These are phyloP conservation scores for Zalaria obscura DNA, from an alignment of 2,329 filamentous ascomycete species.

Conservation along the genomic window DNA sequence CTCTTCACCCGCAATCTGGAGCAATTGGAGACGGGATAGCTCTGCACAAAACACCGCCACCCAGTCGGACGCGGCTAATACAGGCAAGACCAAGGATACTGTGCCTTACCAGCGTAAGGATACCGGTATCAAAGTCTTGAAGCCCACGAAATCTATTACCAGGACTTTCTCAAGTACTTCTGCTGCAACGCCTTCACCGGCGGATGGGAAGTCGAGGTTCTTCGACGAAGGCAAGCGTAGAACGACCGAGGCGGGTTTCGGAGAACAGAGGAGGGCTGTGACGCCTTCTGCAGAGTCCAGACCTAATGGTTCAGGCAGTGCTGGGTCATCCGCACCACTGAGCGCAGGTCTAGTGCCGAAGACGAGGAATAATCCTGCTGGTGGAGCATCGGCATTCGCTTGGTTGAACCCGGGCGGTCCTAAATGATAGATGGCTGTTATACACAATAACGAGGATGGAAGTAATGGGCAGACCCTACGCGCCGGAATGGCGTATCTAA, in stretches of 20 bases:
- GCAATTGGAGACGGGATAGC: constrained; percentile 32
- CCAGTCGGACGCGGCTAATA: constrained; percentile 38
- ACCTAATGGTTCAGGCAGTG: background rate
- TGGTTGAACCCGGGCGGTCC: constrained; percentile 53
- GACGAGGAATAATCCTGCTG: constrained; percentile 59
- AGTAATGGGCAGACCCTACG: too few species aligned
- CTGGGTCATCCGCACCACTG: constrained; percentile 4
- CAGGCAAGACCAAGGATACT: constrained; percentile 38
- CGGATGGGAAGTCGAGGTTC: constrained; percentile 28
- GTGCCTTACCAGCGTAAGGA: constrained; percentile 51
- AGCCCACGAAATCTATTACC: constrained; percentile 52
- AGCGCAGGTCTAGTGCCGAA: constrained; percentile 10
- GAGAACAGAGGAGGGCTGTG: constrained; percentile 4
- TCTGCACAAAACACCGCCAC: constrained; percentile 6
- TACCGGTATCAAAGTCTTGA: constrained; percentile 82
- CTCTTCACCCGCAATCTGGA: constrained; percentile 29
- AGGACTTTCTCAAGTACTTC: constrained; percentile 32
- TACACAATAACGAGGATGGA: too few species aligned
- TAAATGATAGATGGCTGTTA: constrained; percentile 1
- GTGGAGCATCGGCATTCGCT: constrained; percentile 83
- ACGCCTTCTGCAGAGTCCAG: constrained; percentile 9
- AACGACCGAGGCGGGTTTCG: constrained; percentile 2
- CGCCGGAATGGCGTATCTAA: too few species aligned
- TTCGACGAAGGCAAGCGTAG: constrained; percentile 31
- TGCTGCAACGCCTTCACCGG: constrained; percentile 16